These are phyloP conservation scores for Phytophthora cactorum DNA, from an alignment of 352 stramenopile genomes.

Conservation along the genomic window DNA sequence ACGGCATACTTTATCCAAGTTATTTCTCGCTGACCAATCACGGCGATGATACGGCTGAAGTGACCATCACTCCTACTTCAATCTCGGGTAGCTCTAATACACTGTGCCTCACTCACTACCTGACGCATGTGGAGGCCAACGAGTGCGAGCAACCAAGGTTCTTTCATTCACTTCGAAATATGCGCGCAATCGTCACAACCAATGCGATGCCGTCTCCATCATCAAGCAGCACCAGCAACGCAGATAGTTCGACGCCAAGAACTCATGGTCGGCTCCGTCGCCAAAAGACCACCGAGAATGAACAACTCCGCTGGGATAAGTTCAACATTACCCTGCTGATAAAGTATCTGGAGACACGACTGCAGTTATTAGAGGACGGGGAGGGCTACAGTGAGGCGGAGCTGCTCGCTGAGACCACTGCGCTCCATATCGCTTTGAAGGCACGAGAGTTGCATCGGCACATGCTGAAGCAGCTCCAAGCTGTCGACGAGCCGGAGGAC, in stretches of 20 bases:
- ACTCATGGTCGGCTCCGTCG: conserved; percentile 27
- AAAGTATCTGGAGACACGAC: conserved; percentile 53
- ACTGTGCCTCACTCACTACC: too few relatives aligned
- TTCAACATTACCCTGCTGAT: conserved; percentile 66
- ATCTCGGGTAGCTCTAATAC: not conserved
- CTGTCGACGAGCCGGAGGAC: not conserved
- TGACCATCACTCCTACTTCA: conserved; percentile 15
- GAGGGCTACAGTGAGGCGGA: conserved; percentile 49
- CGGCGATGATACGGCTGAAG: not conserved
- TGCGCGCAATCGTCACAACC: not conserved
- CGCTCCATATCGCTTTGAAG: conserved; percentile 22
- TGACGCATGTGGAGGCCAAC: too few relatives aligned
- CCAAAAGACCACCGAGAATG: conserved; percentile 43
- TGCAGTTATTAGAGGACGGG: conserved; percentile 48
- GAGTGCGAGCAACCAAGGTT: not conserved
- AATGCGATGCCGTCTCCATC: not conserved
- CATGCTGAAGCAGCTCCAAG: not conserved
- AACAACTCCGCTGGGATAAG: conserved; percentile 54
- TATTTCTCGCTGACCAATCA: not conserved
- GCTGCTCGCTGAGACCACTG: conserved; percentile 46
- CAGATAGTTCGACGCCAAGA: not conserved
- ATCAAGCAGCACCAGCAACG: not conserved
- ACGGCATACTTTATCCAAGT: too few relatives aligned
- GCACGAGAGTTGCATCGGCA: conserved; percentile 1
- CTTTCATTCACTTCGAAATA: not conserved